Percentiles rank a stretch among this genome's conserved stretches.
phyloP scores from a whole-genome alignment of 345 rosid genomes.

The Syzygium aqueum region DNA sequence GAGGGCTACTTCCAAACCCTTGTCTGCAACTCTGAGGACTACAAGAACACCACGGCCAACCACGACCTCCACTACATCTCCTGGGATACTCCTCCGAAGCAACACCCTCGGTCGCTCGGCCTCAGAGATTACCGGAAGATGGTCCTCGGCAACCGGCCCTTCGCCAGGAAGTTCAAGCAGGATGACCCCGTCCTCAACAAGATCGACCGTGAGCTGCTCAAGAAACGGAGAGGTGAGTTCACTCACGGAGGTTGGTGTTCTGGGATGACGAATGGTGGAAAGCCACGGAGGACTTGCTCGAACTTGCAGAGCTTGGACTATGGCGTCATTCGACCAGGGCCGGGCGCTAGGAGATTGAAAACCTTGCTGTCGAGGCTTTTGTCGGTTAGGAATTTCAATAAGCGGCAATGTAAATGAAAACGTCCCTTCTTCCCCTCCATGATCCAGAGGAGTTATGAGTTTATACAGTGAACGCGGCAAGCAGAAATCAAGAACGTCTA shows the following conservation, averaged over 20 bases:
- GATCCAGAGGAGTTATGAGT: neutral
- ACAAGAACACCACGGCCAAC: constrained; percentile 73
- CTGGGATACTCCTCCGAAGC: constrained; percentile 97
- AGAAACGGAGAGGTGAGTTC: constrained; percentile 25
- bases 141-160: constrained; percentile 68
- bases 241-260: constrained; percentile 54
- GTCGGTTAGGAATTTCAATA: constrained; percentile 37
- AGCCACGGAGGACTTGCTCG: constrained; percentile 15
- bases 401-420: constrained; percentile 57
- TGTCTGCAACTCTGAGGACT: constrained; percentile 73
- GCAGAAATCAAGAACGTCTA: neutral
- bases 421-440: neutral
- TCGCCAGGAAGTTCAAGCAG: constrained; percentile 78
- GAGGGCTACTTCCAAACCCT: constrained; percentile 95
- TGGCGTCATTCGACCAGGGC: constrained; percentile 57
- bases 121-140: constrained; percentile 56
- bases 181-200: constrained; percentile 57
- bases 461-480: neutral
- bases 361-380: constrained; percentile 41
- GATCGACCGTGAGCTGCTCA: constrained; percentile 71
- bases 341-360: constrained; percentile 67
- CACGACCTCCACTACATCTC: constrained; percentile 82
- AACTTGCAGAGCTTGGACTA: constrained; percentile 15
- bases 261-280: neutral
- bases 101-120: constrained; percentile 67